Base-by-base conservation (phyloP, 2,329 filamentous ascomycete genomes). In the Truncatella angustata region DNA sequence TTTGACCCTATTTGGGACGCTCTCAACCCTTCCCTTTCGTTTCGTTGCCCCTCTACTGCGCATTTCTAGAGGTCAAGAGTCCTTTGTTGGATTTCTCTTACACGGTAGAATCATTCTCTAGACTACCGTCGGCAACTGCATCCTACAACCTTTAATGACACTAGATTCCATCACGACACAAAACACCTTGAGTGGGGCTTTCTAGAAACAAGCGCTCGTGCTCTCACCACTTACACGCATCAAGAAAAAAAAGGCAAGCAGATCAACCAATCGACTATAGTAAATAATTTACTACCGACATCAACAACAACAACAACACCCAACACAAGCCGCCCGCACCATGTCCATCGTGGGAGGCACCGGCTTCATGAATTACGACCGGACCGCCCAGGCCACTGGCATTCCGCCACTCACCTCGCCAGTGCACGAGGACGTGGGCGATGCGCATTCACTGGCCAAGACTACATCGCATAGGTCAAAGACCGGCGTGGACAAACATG, bases 321-420 rank as follows among this genome's bases (percentile, higher is more conserved):
- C 12, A 18, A 16, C 37, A 18, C 20, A 18, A 24, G 39, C 21
- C 18, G 39, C 40, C 40, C 40, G 20, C 40, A 59, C 51, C 49
- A 76, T 77, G 74, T 73, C 74, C 46, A 71, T 75, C 51, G 62
- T 68, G 47, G 73, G 69, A 52, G 60, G 63, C 26, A 66, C 67
- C 60, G 67, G 71, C 57, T 75, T 75, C 53, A 71, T 69, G 60
- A 78, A 74, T 60, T 75, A 79, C 61, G 78, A 80, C 62, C 70
- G 67, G 58, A 77, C 77, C 23, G 72, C 74, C 10, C 73, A 75
- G 56, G 66, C 60, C 11, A 66, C 66, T 14, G 75, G 76, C 45
- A 67, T 66, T 34, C 72, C 76, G 4, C 55, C 61, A 9, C 56
- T 64, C 18, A 54, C 54, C 16, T 58, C 65, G 56, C 54, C 60